phyloP scores from a whole-genome alignment of 2,329 filamentous ascomycete genomes.

The Capronia epimyces region DNA sequence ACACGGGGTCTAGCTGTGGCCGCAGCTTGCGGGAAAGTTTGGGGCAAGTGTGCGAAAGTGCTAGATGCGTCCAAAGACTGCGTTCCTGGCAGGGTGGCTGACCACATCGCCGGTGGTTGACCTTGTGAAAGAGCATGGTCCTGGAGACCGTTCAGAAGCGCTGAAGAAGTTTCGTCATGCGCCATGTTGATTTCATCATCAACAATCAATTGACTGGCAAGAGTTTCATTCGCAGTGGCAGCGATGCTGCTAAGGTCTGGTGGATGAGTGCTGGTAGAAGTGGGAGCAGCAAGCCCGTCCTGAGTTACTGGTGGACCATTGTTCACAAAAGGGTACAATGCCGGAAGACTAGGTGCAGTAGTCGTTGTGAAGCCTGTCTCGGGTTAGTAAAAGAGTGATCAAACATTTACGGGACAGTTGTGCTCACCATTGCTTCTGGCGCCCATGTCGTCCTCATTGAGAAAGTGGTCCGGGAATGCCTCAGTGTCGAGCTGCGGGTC shows the following conservation, averaged over 20 bases:
- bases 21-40: background rate
- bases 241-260: constrained; percentile 44
- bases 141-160: constrained; percentile 3
- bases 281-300: constrained; percentile 1
- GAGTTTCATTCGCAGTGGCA: constrained; percentile 44
- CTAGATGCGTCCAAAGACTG: background rate
- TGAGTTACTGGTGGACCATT: constrained; percentile 6
- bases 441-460: constrained; percentile 8
- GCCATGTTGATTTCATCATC: background rate
- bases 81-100: constrained; percentile 1
- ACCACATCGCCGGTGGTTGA: background rate
- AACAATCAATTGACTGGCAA: constrained; percentile 33
- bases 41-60: background rate
- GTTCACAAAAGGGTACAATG: constrained; percentile 5
- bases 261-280: constrained; percentile 29
- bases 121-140: background rate
- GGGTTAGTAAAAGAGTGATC: background rate
- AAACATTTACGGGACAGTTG: background rate
- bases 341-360: constrained; percentile 2
- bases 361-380: constrained; percentile 2
- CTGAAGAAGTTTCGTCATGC: constrained; percentile 2
- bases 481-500: constrained; percentile 16
- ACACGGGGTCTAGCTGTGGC: background rate
- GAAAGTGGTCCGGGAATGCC: constrained; percentile 7
- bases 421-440: constrained; percentile 8